These are phyloP conservation scores for Hyaloscypha bicolor DNA, from an alignment of 495 filamentous ascomycete species.

Conservation along the genomic window DNA sequence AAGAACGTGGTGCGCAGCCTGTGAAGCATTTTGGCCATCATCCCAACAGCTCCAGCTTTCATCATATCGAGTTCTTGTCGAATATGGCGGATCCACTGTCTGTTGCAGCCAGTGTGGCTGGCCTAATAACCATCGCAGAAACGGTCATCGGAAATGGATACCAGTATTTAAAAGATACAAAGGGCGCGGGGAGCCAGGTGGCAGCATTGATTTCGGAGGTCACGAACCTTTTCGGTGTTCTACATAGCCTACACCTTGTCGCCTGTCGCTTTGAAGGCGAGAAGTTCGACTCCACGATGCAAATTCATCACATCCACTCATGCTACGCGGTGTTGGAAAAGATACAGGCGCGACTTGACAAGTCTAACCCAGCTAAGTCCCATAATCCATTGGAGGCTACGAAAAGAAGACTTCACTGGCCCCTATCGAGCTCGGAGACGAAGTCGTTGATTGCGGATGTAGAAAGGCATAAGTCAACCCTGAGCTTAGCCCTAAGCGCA, in stretches of 20 bases:
- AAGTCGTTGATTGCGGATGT: conserved; percentile 35
- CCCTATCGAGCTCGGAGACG: conserved; percentile 25
- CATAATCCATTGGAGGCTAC: too few species aligned
- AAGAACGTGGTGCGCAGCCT: too few species aligned
- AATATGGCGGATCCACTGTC: conserved; percentile 41
- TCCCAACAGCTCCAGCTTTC: too few species aligned
- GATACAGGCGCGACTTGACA: conserved; percentile 22
- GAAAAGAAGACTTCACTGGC: conserved; percentile 29
- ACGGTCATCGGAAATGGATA: conserved; percentile 32
- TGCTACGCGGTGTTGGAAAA: conserved; percentile 25
- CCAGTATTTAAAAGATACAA: conserved; percentile 36
- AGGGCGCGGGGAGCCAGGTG: conserved; percentile 31
- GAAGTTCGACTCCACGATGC: conserved; percentile 9
- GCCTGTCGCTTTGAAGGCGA: conserved; percentile 32
- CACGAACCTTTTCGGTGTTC: conserved; percentile 32
- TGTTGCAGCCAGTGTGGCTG: conserved; percentile 40
- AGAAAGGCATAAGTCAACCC: conserved; percentile 34
- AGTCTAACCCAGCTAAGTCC: background rate
- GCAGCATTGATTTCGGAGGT: conserved; percentile 28
- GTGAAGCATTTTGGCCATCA: too few species aligned
- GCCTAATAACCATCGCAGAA: conserved; percentile 41
- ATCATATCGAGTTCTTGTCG: too few species aligned
- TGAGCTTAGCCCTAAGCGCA: conserved; percentile 36
- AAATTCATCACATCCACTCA: conserved; percentile 31
- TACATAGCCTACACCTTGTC: conserved; percentile 36